Evolutionary conservation across 1,139 yeast genomes (phyloP).

Genomic region (Saccharomyces hybrid): DNA sequence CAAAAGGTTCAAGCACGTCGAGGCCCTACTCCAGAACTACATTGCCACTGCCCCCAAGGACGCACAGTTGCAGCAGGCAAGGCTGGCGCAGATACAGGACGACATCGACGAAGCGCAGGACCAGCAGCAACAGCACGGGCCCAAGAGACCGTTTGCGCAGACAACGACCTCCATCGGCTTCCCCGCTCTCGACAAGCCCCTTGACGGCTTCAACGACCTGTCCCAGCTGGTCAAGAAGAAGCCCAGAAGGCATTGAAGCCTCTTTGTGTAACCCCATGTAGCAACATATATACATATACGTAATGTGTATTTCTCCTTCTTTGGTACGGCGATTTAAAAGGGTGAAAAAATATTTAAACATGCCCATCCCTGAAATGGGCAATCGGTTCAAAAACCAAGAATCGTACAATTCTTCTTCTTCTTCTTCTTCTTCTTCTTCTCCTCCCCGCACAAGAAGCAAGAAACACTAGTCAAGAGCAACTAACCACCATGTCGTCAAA

Average conservation of each 20-base stretch:
- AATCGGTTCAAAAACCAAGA: neutral
- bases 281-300: neutral
- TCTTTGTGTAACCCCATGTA: slow-evolving; percentile 1
- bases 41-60: slow-evolving; percentile 30
- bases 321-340: neutral
- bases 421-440: neutral
- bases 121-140: neutral
- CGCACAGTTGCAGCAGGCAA: neutral
- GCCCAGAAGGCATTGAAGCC: slow-evolving; percentile 27
- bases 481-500: slow-evolving; percentile 1
- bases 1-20: slow-evolving; percentile 4
- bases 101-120: slow-evolving; percentile 2
- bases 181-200: slow-evolving; percentile 24
- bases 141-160: slow-evolving; percentile 1
- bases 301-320: neutral
- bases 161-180: slow-evolving; percentile 34
- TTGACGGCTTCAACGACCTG: slow-evolving; percentile 43
- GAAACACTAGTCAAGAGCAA: neutral
- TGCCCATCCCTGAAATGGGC: neutral
- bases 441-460: neutral
- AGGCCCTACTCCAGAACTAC: slow-evolving; percentile 41
- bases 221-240: slow-evolving; percentile 49
- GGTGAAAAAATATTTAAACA: neutral
- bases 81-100: slow-evolving; percentile 1
- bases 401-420: no score